Base-by-base conservation (phyloP, 371 early-diverging fungal genomes). In the Dichotomocladium elegans region DNA sequence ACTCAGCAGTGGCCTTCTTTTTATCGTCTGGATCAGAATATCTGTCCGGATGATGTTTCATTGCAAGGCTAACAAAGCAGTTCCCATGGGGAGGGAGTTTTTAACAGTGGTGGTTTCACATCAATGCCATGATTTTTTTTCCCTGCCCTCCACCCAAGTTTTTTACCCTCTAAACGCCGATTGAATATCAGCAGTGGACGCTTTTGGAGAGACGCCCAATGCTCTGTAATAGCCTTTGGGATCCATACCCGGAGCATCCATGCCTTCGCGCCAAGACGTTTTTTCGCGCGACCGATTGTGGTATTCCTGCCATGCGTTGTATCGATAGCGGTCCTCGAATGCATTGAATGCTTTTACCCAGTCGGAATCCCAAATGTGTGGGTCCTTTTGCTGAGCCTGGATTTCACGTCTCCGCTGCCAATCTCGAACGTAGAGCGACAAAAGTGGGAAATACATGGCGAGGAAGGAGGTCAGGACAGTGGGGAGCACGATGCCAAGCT, bases 401-500 rank as follows among this genome's bases (percentile, higher is more conserved):
- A 80, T 72, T 33, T 83, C 83, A 9, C 66, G 52, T 34, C 70
- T 58, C 30, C 80, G 67, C 41, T 77, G 69, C 49, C 64, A 56
- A 33, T 83, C 83, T 8, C 81, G 60, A 29, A 74, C 31, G 15
- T 61, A 63, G 24, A 77, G 45, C 6, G 80, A 74, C 8, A 83
- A 14, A 1, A 83, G 48, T 3, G 84, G 84, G 48, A 73, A 81
- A 50, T 81, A 83, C 52, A 79, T 58, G 9, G 81, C 70, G 4
- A 78, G 54, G 53, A 78, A 48, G 0, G 82, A 80, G 0, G 74
- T 70, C 4, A 70, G 54, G 2, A 76, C 41, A 3, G 80, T 74
- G n/a, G 84, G 84, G 17, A 74, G 55, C 0, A 81, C 72, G 24
- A 83, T 66, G 2, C 82, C 82, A 11, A 80, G 50, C 83, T 80